Evolutionary conservation across 2,329 filamentous ascomycete species (phyloP).

Genomic region (Scleromitrula shiraiana): DNA sequence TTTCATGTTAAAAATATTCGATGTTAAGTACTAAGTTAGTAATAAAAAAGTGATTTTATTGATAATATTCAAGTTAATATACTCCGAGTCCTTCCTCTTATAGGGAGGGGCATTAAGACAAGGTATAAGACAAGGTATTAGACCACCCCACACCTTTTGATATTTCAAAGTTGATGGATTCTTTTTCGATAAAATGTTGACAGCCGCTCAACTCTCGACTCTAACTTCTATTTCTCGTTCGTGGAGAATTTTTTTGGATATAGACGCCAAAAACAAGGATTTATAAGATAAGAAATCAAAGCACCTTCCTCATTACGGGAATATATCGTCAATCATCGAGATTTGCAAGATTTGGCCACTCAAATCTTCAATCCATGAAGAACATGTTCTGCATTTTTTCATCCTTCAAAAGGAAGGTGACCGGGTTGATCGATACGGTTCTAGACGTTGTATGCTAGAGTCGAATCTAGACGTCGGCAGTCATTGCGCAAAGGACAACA

Average conservation of each 20-base stretch:
- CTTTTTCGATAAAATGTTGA: no score
- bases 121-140: constrained; percentile 7
- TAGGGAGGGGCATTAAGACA: no score
- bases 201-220: background rate
- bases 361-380: background rate
- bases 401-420: constrained; percentile 5
- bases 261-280: constrained; percentile 5
- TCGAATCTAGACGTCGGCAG: background rate
- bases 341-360: background rate
- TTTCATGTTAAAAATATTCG: no score
- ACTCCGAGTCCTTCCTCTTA: no score
- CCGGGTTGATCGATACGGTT: background rate
- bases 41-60: no score
- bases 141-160: background rate
- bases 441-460: background rate
- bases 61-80: no score
- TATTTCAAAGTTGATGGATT: constrained; percentile 1
- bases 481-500: background rate
- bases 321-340: background rate
- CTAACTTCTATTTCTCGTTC: background rate
- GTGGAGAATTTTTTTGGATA: background rate
- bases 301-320: constrained; percentile 9
- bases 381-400: background rate
- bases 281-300: constrained; percentile 6
- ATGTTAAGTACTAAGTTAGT: no score